These are phyloP conservation scores for Chaetoscypha palmicola DNA, from an alignment of 2,329 filamentous ascomycete genomes.

Conservation along the genomic window DNA sequence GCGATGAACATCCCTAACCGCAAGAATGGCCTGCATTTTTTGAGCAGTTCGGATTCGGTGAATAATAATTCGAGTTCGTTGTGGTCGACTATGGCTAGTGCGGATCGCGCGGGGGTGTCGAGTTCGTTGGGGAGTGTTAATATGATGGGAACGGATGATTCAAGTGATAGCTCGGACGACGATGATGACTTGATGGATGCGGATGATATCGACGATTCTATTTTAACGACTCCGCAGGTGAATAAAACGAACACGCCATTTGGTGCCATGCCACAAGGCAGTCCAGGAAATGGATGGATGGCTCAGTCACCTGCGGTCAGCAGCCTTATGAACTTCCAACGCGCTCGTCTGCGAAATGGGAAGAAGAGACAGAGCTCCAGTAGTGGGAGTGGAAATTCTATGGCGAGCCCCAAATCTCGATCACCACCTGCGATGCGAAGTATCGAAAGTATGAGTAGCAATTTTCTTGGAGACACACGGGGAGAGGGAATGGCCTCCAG, in stretches of 20 bases:
- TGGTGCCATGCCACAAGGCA: constrained; percentile 35
- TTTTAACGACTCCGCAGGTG: constrained; percentile 76
- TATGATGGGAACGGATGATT: constrained; percentile 72
- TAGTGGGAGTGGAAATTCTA: constrained; percentile 64
- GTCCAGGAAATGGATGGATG: constrained; percentile 55
- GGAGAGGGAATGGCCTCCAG: constrained; percentile 49
- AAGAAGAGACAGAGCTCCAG: constrained; percentile 61
- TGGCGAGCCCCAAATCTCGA: constrained; percentile 61
- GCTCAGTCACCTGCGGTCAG: constrained; percentile 64
- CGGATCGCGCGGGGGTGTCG: constrained; percentile 65
- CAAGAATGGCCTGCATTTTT: constrained; percentile 40
- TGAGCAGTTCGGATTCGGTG: constrained; percentile 55
- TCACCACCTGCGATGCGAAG: constrained; percentile 60
- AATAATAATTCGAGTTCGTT: constrained; percentile 48
- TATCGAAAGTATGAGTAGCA: constrained; percentile 28
- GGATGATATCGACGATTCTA: constrained; percentile 67
- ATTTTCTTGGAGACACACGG: constrained; percentile 48
- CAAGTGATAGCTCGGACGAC: constrained; percentile 63
- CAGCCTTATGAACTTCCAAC: constrained; percentile 73
- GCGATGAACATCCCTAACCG: constrained; percentile 56
- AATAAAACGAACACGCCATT: constrained; percentile 49
- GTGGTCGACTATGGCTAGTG: constrained; percentile 64
- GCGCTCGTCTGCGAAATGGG: constrained; percentile 49
- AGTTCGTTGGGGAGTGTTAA: constrained; percentile 51
- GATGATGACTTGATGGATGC: constrained; percentile 67